phyloP scores from a whole-genome alignment of 805 yeast genomes.

The Pichia exigua region DNA sequence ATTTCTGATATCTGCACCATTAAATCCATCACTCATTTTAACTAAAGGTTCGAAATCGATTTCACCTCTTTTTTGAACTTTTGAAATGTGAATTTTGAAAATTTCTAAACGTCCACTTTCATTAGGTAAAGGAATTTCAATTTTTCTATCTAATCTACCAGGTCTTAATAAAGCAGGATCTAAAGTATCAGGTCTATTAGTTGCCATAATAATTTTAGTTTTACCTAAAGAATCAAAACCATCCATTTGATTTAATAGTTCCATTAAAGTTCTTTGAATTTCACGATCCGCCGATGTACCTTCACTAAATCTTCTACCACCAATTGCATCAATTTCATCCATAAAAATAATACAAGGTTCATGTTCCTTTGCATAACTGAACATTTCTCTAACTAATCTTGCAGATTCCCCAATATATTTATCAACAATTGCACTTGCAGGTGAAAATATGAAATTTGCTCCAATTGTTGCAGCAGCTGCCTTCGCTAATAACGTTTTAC shows the following conservation, averaged over 20 bases:
- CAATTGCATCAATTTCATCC: constrained; percentile 99
- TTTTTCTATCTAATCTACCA: constrained; percentile 93
- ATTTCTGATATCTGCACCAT: constrained; percentile 97
- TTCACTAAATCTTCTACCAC: constrained; percentile 95
- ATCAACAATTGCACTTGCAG: constrained; percentile 96
- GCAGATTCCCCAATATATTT: constrained; percentile 98
- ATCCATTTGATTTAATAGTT: constrained; percentile 94
- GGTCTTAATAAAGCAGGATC: constrained; percentile 97
- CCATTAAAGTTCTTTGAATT: constrained; percentile 97
- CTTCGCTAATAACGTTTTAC: constrained; percentile 90
- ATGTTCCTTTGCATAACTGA: constrained; percentile 94
- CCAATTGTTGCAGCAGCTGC: constrained; percentile 99
- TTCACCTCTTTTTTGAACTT: constrained; percentile 86
- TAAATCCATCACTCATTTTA: constrained; percentile 98
- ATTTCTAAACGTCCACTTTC: constrained; percentile 93
- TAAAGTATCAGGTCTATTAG: constrained; percentile 96
- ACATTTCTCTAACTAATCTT: constrained; percentile 94
- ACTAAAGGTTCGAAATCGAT: constrained; percentile 96
- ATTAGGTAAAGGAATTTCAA: constrained; percentile 91
- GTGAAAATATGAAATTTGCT: constrained; percentile 95
- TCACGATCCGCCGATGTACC: constrained; percentile 99
- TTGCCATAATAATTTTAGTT: constrained; percentile 97
- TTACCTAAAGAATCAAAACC: constrained; percentile 96
- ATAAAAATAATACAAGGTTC: constrained; percentile 97
- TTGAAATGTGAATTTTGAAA: constrained; percentile 84